Conservation (phyloP, 495 filamentous ascomycete genomes). For the Penicillium taxi region DNA sequence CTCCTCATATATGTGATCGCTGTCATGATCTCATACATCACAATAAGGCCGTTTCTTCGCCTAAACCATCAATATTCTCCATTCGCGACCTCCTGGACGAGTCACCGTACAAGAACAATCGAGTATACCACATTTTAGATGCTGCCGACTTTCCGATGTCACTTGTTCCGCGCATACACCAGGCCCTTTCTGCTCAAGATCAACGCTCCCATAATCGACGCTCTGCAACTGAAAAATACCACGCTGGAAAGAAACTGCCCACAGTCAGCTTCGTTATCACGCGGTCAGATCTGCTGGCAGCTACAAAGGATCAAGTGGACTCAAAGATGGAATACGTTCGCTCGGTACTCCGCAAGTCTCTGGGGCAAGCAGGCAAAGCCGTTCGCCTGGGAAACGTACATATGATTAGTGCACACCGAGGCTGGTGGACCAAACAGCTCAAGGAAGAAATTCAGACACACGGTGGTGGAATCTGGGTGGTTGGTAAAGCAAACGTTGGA, state of each 20-base stretch:
- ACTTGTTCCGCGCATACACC: slow-evolving; percentile 57
- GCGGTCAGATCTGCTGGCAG: slow-evolving; percentile 74
- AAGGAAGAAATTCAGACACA: slow-evolving; percentile 75
- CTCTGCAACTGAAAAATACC: slow-evolving; percentile 53
- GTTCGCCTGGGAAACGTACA: slow-evolving; percentile 73
- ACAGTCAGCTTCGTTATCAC: slow-evolving; percentile 82
- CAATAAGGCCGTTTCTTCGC: slow-evolving; percentile 55
- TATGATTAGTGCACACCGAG: slow-evolving; percentile 72
- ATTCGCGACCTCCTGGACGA: slow-evolving; percentile 75
- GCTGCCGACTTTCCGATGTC: slow-evolving; percentile 97
- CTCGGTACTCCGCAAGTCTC: slow-evolving; percentile 60
- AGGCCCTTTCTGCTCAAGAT: slow-evolving; percentile 51
- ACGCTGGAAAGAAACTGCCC: slow-evolving; percentile 50
- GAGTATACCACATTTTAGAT: slow-evolving; percentile 95
- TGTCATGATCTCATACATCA: slow-evolving; percentile 79
- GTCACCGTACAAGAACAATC: slow-evolving; percentile 79
- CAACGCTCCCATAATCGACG: slow-evolving; percentile 71
- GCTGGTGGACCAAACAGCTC: slow-evolving; percentile 81
- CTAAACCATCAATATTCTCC: slow-evolving; percentile 68
- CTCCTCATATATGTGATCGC: slow-evolving; percentile 62
- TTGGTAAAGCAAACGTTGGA: slow-evolving; percentile 95
- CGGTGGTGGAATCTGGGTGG: slow-evolving; percentile 89
- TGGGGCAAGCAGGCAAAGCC: slow-evolving; percentile 52
- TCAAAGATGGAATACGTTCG: slow-evolving; percentile 72
- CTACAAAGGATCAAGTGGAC: slow-evolving; percentile 72